Percentiles rank a stretch among this genome's conserved stretches.
Evolutionary conservation across 1,284 basidiomycete genomes (phyloP).

Genomic region (Caloboletus firmus): DNA sequence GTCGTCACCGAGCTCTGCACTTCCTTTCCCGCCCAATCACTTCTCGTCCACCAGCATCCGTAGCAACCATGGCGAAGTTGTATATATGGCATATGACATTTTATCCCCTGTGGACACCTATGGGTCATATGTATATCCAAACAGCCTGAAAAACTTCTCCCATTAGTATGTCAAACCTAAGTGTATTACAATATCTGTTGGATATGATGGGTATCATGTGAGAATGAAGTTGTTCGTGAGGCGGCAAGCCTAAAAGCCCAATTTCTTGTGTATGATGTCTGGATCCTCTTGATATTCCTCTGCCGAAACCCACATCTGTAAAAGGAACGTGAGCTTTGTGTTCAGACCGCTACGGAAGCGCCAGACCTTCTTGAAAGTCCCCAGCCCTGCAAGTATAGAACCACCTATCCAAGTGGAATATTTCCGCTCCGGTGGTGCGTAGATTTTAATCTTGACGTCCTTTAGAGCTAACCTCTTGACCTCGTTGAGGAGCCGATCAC

Average conservation of each 20-base stretch:
- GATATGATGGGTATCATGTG: constrained; percentile 35
- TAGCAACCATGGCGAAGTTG: constrained; percentile 39
- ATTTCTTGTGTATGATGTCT: constrained; percentile 94
- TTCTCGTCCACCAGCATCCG: constrained; percentile 38
- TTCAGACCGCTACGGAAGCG: not conserved
- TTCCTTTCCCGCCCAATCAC: constrained; percentile 38
- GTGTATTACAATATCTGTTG: constrained; percentile 35
- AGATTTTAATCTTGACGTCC: constrained; percentile 99
- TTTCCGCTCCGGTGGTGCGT: constrained; percentile 98
- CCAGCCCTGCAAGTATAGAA: constrained; percentile 91
- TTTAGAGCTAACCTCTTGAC: constrained; percentile 96
- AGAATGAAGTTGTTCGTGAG: constrained; percentile 15
- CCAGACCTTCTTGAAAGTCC: constrained; percentile 93
- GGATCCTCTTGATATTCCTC: constrained; percentile 99
- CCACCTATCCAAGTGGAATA: constrained; percentile 99
- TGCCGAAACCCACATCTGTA: constrained; percentile 96
- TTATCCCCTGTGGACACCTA: constrained; percentile 36
- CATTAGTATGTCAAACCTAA: constrained; percentile 34
- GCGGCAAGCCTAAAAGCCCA: constrained; percentile 56
- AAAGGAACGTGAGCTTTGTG: constrained; percentile 9
- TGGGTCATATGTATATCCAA: constrained; percentile 49
- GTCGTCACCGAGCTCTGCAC: constrained; percentile 22
- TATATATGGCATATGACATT: constrained; percentile 44
- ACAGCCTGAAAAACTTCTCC: constrained; percentile 32
- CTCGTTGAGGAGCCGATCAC: constrained; percentile 92